These are phyloP conservation scores for Fraxinus nigra DNA, from an alignment of 305 asterid species.

Conservation along the genomic window DNA sequence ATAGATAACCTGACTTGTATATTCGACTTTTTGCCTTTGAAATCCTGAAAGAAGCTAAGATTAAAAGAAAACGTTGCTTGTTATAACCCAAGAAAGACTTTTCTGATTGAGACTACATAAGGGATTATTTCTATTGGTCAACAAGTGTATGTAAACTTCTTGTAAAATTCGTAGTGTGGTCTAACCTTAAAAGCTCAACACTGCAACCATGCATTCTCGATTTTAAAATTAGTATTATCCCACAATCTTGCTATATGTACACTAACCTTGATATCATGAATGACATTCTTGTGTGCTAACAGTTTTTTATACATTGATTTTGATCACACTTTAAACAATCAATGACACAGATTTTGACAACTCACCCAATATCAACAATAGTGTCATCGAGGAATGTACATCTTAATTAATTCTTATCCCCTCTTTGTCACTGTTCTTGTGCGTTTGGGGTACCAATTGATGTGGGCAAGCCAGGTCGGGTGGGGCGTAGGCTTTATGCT, in stretches of 20 bases:
- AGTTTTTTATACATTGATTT: too few species aligned
- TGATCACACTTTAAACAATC: too few species aligned
- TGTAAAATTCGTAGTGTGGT: neutral
- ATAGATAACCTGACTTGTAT: conserved; percentile 14
- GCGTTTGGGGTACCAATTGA: neutral
- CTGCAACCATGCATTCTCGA: neutral
- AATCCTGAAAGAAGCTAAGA: conserved; percentile 19
- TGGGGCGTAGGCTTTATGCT: neutral
- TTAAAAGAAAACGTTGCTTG: neutral
- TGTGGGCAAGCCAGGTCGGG: neutral
- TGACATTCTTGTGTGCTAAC: too few species aligned
- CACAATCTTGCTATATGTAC: neutral
- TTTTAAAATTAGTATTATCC: neutral
- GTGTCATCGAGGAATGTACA: too few species aligned
- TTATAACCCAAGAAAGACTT: neutral
- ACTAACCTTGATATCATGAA: too few species aligned
- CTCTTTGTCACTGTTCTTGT: neutral
- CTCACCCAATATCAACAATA: too few species aligned
- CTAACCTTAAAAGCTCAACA: neutral
- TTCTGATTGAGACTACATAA: neutral
- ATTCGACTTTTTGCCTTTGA: neutral
- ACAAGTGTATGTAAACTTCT: neutral
- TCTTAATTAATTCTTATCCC: neutral
- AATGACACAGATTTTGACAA: too few species aligned
- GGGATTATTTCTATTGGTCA: neutral